Evolutionary conservation across 2,329 filamentous ascomycete genomes (phyloP).

Genomic region (Xylariaceae sp.): DNA sequence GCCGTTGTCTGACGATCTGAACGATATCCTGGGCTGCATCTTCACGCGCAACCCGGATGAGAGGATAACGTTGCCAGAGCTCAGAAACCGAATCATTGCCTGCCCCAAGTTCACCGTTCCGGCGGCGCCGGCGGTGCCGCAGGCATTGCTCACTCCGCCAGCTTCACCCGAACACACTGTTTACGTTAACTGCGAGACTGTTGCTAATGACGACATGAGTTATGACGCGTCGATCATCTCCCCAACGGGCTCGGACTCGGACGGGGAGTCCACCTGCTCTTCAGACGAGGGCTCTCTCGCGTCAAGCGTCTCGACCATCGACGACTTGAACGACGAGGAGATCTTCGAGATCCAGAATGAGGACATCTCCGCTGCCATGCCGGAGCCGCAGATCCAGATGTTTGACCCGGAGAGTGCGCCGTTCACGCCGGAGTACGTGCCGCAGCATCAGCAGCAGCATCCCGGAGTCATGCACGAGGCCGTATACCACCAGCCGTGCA

Average conservation of each 20-base stretch:
- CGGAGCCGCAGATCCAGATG: constrained; percentile 36
- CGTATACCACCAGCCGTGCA: constrained; percentile 30
- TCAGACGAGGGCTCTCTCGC: constrained; percentile 53
- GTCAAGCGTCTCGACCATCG: constrained; percentile 49
- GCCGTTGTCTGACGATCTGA: constrained; percentile 82
- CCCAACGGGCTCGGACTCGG: constrained; percentile 43
- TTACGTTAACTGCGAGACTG: constrained; percentile 46
- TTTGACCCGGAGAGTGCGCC: constrained; percentile 44
- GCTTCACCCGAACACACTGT: constrained; percentile 40
- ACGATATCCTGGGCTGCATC: constrained; percentile 78
- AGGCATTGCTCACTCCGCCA: constrained; percentile 37
- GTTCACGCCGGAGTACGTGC: constrained; percentile 45
- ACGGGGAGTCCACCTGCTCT: constrained; percentile 40
- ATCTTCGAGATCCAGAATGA: constrained; percentile 41
- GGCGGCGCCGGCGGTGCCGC: constrained; percentile 30
- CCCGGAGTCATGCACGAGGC: constrained; percentile 32
- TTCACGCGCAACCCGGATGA: constrained; percentile 82
- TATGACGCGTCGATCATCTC: constrained; percentile 44
- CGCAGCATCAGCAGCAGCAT: constrained; percentile 34
- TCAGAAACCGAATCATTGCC: constrained; percentile 68
- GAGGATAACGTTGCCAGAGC: constrained; percentile 74
- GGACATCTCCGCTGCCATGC: constrained; percentile 29
- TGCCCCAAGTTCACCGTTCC: constrained; percentile 68
- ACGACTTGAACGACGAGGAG: constrained; percentile 47
- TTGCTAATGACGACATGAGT: constrained; percentile 40